Conservation (phyloP, 2,329 filamentous ascomycete species). For the Madurella fahalii region DNA sequence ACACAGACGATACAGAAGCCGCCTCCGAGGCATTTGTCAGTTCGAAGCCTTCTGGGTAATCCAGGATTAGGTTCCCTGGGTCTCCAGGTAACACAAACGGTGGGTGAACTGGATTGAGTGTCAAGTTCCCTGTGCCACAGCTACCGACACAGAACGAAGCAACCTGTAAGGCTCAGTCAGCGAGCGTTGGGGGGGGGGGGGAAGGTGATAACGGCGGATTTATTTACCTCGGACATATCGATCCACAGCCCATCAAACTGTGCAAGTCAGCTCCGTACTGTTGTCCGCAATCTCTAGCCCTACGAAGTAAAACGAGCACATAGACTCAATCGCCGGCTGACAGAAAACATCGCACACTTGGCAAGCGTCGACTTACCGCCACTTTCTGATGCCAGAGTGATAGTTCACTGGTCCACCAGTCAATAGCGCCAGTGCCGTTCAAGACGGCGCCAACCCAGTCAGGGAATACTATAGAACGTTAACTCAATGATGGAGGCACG, state of each 20-base stretch:
- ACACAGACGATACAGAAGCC: conserved; percentile 51
- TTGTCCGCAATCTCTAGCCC: conserved; percentile 34
- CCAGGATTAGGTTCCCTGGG: conserved; percentile 53
- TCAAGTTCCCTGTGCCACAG: conserved; percentile 63
- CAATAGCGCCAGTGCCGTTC: conserved; percentile 58
- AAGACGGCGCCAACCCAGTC: conserved; percentile 64
- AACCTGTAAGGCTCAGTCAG: conserved; percentile 15
- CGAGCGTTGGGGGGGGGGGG: not conserved
- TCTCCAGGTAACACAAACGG: conserved; percentile 63
- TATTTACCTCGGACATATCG: conserved; percentile 55
- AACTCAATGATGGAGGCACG: not conserved
- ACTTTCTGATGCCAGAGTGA: conserved; percentile 25
- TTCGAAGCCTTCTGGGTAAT: conserved; percentile 67
- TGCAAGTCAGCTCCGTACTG: conserved; percentile 32
- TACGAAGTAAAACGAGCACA: not conserved
- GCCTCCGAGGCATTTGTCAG: conserved; percentile 65
- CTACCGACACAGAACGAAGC: conserved; percentile 64
- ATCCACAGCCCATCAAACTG: conserved; percentile 53
- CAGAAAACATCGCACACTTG: not conserved
- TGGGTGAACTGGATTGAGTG: conserved; percentile 65
- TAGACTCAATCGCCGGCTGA: not conserved
- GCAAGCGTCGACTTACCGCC: conserved; percentile 11
- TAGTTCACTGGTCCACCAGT: conserved; percentile 63
- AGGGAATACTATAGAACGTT: conserved; percentile 49
- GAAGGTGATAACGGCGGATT: not conserved